phyloP scores from a whole-genome alignment of 2,329 filamentous ascomycete genomes.

The Monosporascus sp. region DNA sequence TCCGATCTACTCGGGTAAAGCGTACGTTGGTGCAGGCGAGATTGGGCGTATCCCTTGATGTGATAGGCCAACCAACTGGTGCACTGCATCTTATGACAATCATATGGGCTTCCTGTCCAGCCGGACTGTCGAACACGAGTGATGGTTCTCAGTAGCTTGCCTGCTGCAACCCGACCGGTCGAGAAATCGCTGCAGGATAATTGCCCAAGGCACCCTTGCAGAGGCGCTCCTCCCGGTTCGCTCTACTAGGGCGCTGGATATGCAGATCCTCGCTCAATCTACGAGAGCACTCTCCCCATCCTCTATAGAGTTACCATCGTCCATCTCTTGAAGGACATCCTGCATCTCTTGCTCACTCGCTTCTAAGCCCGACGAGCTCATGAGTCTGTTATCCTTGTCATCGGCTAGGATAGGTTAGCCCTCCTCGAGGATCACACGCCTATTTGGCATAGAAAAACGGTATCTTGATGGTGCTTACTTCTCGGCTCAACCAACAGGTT shows the following conservation, averaged over 20 bases:
- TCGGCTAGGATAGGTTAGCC: constrained; percentile 45
- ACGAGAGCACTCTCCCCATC: constrained; percentile 5
- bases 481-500: constrained; percentile 79
- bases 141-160: too few relatives aligned
- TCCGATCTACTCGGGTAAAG: too few relatives aligned
- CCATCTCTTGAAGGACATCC: constrained; percentile 42
- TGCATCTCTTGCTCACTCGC: constrained; percentile 59
- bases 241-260: neutral
- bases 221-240: neutral
- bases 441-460: constrained; percentile 5
- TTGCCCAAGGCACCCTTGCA: neutral
- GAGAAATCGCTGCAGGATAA: constrained; percentile 1
- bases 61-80: too few relatives aligned
- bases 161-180: neutral
- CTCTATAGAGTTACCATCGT: constrained; percentile 27
- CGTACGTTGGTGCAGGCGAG: too few relatives aligned
- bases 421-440: constrained; percentile 1
- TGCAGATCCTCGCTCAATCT: constrained; percentile 3
- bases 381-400: constrained; percentile 63
- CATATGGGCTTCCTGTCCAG: neutral
- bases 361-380: constrained; percentile 63
- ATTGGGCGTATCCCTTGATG: too few relatives aligned
- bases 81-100: too few relatives aligned
- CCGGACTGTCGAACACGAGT: neutral
- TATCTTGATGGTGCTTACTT: constrained; percentile 44